Percentiles rank a stretch among this genome's conserved stretches.
Evolutionary conservation across 202 grass and related monocot species (phyloP).

Genomic region (Setaria viridis): DNA sequence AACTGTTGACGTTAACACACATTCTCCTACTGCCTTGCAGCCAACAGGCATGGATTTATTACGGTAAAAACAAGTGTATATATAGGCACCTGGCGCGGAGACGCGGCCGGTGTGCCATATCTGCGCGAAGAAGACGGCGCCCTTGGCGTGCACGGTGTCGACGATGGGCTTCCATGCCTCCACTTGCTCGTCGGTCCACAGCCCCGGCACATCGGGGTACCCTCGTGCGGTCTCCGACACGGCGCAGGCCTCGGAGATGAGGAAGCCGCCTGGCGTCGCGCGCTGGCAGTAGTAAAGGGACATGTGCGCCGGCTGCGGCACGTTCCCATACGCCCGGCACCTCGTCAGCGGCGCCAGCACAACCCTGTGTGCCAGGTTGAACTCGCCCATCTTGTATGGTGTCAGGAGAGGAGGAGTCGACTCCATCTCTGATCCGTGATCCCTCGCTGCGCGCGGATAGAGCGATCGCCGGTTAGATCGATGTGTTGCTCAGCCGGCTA

Average conservation of each 20-base stretch:
- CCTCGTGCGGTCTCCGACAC: slow-evolving; percentile 16
- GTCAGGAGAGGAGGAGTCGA: not conserved
- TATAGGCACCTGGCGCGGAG: not conserved
- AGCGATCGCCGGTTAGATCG: too few relatives aligned
- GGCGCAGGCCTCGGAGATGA: slow-evolving; percentile 29
- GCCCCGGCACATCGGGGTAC: not conserved
- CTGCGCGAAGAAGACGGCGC: slow-evolving; percentile 48
- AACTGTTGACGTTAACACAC: not conserved
- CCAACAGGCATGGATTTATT: not conserved
- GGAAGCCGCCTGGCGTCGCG: not conserved
- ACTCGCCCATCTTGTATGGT: not conserved
- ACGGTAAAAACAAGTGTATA: too few relatives aligned
- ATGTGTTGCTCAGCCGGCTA: too few relatives aligned
- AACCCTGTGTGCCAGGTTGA: slow-evolving; percentile 13
- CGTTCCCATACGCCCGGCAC: slow-evolving; percentile 14
- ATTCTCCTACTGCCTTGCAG: not conserved
- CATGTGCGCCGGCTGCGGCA: slow-evolving; percentile 8
- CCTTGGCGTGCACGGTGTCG: slow-evolving; percentile 37
- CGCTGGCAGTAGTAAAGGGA: slow-evolving; percentile 8
- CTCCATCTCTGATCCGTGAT: not conserved
- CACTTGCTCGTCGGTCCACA: slow-evolving; percentile 37
- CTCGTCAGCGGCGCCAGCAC: slow-evolving; percentile 10
- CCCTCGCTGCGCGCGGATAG: too few relatives aligned
- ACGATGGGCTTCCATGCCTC: slow-evolving; percentile 47
- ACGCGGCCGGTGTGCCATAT: slow-evolving; percentile 38